Evolutionary conservation across 805 yeast species (phyloP), one percentile per base, ranked within the genome.

Genomic region (Starmerella potacharoeniae): DNA sequence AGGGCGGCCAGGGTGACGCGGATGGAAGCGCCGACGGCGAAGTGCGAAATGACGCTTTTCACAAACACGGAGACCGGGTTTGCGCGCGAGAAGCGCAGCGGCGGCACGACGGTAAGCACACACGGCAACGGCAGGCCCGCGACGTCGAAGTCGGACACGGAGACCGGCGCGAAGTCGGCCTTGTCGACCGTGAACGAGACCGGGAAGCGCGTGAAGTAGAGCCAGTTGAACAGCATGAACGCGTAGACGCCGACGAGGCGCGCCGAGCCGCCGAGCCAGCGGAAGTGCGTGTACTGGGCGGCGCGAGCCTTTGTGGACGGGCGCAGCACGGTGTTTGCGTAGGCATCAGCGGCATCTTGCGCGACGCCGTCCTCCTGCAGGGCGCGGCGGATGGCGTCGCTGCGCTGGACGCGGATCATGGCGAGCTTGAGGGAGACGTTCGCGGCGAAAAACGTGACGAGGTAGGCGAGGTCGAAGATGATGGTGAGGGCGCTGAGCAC

Each of bases 281-380:
- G 34, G 51, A 56, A 44, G 43, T 52, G 57, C 44, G 58, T 49
- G 52, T 41, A 56, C 49, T 49, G 47, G 28, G 60, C 58, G 17
- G 61, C 62, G 28, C 55, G 58, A 8, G 59, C 53, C 39, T 53
- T 43, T 31, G 53, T 37, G 14, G 62, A 54, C 30, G 63, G 53
- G 55, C 60, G 56, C 35, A 57, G 50, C 8, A 60, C 63, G 34
- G 65, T 58, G 55, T 60, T 60, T 5, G 64, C 64, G 51, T 60
- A 60, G 36, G 59, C 56, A 45, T 65, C 75, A 16, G 82, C 81
- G 37, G 89, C 90, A 40, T 81, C 76, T 60, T 79, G 81, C 10
- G 96, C 96, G 36, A 91, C 79, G 30, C 98, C 97, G 65, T 91
- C 98, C 68, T 91, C 98, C 72, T 90, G 93, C 60, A 91, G 75